phyloP scores from a whole-genome alignment of 2,329 filamentous ascomycete genomes.

The Bipolaris sorokiniana region DNA sequence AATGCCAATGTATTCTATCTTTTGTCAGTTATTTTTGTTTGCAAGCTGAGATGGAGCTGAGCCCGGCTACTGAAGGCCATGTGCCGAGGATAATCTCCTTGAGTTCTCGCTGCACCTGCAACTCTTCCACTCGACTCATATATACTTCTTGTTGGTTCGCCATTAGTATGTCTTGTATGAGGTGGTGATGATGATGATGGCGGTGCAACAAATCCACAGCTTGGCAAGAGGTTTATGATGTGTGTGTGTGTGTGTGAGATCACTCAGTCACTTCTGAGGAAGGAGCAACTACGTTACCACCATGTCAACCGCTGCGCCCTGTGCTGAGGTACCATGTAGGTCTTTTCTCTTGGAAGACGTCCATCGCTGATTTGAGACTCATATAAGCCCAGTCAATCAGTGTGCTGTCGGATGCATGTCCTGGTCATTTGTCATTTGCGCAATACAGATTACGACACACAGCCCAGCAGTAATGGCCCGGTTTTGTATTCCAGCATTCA shows the following conservation, averaged over 20 bases:
- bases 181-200: too few relatives aligned
- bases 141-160: neutral
- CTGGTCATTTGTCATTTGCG: neutral
- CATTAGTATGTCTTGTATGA: neutral
- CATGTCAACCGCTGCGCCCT: neutral
- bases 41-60: neutral
- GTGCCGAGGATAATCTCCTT: neutral
- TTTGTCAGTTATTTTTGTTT: neutral
- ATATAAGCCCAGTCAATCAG: too few relatives aligned
- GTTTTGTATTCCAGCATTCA: slow-evolving; percentile 4
- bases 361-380: too few relatives aligned
- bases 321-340: neutral
- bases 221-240: too few relatives aligned
- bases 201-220: too few relatives aligned
- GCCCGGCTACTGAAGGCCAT: neutral
- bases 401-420: neutral
- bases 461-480: neutral
- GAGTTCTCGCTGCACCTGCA: neutral
- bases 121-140: neutral
- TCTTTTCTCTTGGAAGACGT: neutral
- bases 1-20: neutral
- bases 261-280: neutral
- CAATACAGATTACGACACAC: neutral
- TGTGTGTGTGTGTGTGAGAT: too few relatives aligned
- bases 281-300: neutral